Evolutionary conservation across 495 filamentous ascomycete genomes (phyloP).

Genomic region (Hyaloscypha hepaticicola): DNA sequence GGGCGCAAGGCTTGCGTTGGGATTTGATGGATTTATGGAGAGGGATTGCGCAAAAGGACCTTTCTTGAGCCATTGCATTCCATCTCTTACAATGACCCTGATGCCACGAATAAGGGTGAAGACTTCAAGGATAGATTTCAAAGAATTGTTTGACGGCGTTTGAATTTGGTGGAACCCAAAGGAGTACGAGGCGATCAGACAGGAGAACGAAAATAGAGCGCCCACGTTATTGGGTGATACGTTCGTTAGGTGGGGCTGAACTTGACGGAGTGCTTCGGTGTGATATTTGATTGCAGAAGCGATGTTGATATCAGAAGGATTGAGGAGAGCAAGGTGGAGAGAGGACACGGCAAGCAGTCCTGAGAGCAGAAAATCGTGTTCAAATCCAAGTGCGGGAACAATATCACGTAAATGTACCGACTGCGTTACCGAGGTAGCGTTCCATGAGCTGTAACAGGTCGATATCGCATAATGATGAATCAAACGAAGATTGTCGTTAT

Average conservation of each 20-base stretch:
- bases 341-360: constrained; percentile 11
- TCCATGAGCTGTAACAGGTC: neutral
- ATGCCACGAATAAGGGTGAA: constrained; percentile 14
- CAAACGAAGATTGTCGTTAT: constrained; percentile 6
- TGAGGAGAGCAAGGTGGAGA: constrained; percentile 4
- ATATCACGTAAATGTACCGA: constrained; percentile 1
- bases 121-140: constrained; percentile 2
- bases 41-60: constrained; percentile 1
- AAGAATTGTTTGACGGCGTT: neutral
- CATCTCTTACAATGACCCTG: constrained; percentile 5
- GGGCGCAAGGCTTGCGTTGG: neutral
- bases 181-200: constrained; percentile 15
- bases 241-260: constrained; percentile 8
- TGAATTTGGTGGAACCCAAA: constrained; percentile 9
- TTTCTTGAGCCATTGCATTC: constrained; percentile 7
- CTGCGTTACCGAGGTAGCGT: neutral
- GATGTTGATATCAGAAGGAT: neutral
- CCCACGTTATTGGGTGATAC: neutral
- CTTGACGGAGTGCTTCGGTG: neutral
- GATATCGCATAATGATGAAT: constrained; percentile 12
- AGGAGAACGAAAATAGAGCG: constrained; percentile 12
- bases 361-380: constrained; percentile 12
- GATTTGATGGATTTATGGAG: neutral
- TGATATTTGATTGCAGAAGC: constrained; percentile 10
- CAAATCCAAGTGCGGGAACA: constrained; percentile 6